Evolutionary conservation across 2,329 filamentous ascomycete species (phyloP).

Genomic region (Corinectria fuckeliana): DNA sequence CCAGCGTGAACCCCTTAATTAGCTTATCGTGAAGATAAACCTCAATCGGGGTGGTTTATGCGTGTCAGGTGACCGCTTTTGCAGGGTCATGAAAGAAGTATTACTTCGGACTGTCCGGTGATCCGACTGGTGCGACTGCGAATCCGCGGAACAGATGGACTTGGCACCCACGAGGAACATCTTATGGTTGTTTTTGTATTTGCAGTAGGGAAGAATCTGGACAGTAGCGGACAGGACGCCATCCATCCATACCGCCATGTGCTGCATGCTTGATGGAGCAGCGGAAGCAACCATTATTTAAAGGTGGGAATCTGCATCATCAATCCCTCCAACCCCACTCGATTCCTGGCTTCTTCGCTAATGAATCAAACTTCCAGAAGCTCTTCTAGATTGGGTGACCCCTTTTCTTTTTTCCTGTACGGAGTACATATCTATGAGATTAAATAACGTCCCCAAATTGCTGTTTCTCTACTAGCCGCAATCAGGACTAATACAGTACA

Average conservation of each 20-base stretch:
- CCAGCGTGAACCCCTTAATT: slow-evolving; percentile 16
- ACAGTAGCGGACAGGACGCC: too few species aligned
- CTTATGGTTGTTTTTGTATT: neutral
- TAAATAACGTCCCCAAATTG: neutral
- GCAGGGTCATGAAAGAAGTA: neutral
- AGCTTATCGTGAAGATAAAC: slow-evolving; percentile 19
- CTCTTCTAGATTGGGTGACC: neutral
- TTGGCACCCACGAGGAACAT: neutral
- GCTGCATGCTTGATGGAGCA: too few species aligned
- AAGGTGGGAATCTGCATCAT: neutral
- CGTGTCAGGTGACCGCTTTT: slow-evolving; percentile 1
- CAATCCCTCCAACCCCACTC: neutral
- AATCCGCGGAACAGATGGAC: neutral
- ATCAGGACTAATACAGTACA: too few species aligned
- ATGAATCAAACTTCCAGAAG: neutral
- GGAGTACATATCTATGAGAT: too few species aligned
- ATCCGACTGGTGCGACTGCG: neutral
- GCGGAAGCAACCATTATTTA: too few species aligned
- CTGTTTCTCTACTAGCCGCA: neutral
- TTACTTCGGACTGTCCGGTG: neutral
- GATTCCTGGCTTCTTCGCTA: neutral
- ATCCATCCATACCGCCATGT: too few species aligned
- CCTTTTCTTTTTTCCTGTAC: too few species aligned
- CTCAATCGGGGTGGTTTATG: slow-evolving; percentile 12
- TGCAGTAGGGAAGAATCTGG: too few species aligned